Evolutionary conservation across 495 filamentous ascomycete species (phyloP).

Genomic region (Penicillium herquei): DNA sequence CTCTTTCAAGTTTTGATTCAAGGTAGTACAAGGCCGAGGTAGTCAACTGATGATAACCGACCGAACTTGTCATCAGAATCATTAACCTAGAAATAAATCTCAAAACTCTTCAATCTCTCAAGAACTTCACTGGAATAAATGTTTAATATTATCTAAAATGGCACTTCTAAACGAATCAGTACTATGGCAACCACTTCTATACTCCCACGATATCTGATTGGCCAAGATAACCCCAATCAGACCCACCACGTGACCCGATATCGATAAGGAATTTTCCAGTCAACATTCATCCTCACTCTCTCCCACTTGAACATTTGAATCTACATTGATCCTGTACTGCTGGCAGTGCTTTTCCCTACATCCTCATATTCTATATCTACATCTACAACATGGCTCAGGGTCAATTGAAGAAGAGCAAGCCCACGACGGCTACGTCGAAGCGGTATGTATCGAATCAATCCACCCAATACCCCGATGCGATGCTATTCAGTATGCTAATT

Average conservation of each 20-base stretch:
- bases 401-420: constrained; percentile 37
- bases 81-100: too few species aligned
- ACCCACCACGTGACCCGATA: constrained; percentile 20
- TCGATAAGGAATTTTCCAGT: constrained; percentile 27
- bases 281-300: constrained; percentile 4
- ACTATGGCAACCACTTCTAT: not conserved
- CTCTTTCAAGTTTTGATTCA: too few species aligned
- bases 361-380: not conserved
- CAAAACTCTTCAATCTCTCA: too few species aligned
- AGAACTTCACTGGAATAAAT: too few species aligned
- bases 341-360: constrained; percentile 23
- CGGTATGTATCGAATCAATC: constrained; percentile 24
- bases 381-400: constrained; percentile 37
- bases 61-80: too few species aligned
- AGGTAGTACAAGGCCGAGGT: too few species aligned
- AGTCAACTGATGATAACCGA: too few species aligned
- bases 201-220: constrained; percentile 2
- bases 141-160: too few species aligned
- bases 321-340: constrained; percentile 24
- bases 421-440: constrained; percentile 23
- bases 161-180: not conserved
- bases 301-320: not conserved
- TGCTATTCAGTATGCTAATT: too few species aligned
- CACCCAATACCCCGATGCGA: not conserved
- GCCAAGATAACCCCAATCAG: not conserved